A percentile compares a stretch with the other conserved stretches of the same genome.
phyloP scores from a whole-genome alignment of 1,139 yeast genomes.

The Zygotorulaspora mrakii region DNA sequence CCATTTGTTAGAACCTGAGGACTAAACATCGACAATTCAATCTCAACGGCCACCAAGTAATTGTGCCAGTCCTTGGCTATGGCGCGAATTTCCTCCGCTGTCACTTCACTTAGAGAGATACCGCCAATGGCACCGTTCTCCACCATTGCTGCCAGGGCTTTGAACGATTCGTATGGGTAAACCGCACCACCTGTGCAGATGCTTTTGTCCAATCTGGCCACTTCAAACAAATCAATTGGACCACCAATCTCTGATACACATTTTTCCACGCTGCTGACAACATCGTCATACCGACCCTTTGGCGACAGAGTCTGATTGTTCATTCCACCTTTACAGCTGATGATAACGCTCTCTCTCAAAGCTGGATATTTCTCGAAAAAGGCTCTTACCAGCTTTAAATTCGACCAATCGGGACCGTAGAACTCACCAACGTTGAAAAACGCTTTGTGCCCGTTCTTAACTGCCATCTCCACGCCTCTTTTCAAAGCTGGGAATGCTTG shows the following conservation, averaged over 20 bases:
- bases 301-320: conserved; percentile 42
- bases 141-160: conserved; percentile 49
- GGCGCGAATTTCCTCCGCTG: conserved; percentile 52
- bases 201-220: conserved; percentile 63
- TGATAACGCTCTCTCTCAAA: conserved; percentile 47
- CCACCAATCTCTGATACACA: conserved; percentile 46
- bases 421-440: conserved; percentile 76
- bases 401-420: conserved; percentile 56
- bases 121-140: conserved; percentile 59
- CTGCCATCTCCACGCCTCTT: conserved; percentile 42
- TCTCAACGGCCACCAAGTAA: conserved; percentile 65
- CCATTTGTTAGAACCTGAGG: conserved; percentile 60
- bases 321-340: conserved; percentile 68
- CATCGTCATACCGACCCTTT: conserved; percentile 46
- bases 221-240: conserved; percentile 57
- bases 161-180: conserved; percentile 43
- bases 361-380: conserved; percentile 59
- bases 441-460: conserved; percentile 46
- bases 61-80: conserved; percentile 46
- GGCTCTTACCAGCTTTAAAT: conserved; percentile 51
- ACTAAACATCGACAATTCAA: conserved; percentile 69
- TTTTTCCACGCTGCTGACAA: conserved; percentile 50
- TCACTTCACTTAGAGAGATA: conserved; percentile 68
- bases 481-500: conserved; percentile 43
- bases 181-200: conserved; percentile 27